A percentile compares a stretch with the other conserved stretches of the same genome.
Evolutionary conservation across 768 basidiomycete genomes (phyloP).

Genomic region (Sporobolomyces pararoseus): DNA sequence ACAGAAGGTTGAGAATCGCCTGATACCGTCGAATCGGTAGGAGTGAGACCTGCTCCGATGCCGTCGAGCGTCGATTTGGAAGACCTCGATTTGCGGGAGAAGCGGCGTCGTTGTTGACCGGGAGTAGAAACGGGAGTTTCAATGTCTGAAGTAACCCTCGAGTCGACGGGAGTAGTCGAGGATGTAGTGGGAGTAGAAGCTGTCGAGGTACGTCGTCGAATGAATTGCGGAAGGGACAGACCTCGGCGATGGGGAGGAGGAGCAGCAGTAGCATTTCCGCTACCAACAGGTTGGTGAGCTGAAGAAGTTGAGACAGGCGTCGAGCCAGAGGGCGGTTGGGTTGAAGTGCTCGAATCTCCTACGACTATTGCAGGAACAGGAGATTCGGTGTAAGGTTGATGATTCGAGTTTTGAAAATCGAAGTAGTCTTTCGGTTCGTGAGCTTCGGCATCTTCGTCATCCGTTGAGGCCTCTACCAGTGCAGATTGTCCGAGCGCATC

Average conservation of each 20-base stretch:
- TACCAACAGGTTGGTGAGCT: constrained; percentile 44
- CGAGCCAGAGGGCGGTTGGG: background rate
- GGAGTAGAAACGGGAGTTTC: constrained; percentile 20
- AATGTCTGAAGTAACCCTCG: constrained; percentile 29
- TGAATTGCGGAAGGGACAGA: constrained; percentile 33
- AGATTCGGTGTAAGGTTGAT: background rate
- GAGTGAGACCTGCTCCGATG: background rate
- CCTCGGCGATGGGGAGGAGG: constrained; percentile 36
- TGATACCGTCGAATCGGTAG: constrained; percentile 13
- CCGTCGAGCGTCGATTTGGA: constrained; percentile 30
- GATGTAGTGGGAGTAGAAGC: constrained; percentile 40
- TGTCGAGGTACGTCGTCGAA: constrained; percentile 21
- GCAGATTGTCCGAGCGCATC: constrained; percentile 10
- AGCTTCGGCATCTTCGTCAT: constrained; percentile 7
- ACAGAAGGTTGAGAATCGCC: constrained; percentile 23
- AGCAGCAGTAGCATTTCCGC: constrained; percentile 35
- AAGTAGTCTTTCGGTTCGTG: constrained; percentile 5
- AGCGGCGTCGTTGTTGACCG: constrained; percentile 9
- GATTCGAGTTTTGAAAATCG: background rate
- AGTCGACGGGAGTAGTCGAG: constrained; percentile 39
- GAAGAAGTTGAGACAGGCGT: constrained; percentile 48
- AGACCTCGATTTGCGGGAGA: constrained; percentile 20
- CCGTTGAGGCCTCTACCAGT: constrained; percentile 3
- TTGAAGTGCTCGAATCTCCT: no score
- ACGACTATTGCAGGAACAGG: constrained; percentile 28